A percentile compares a stretch with the other conserved stretches of the same genome.
Conservation (phyloP, 306 rosid genomes). For the Dicorynia guianensis region DNA sequence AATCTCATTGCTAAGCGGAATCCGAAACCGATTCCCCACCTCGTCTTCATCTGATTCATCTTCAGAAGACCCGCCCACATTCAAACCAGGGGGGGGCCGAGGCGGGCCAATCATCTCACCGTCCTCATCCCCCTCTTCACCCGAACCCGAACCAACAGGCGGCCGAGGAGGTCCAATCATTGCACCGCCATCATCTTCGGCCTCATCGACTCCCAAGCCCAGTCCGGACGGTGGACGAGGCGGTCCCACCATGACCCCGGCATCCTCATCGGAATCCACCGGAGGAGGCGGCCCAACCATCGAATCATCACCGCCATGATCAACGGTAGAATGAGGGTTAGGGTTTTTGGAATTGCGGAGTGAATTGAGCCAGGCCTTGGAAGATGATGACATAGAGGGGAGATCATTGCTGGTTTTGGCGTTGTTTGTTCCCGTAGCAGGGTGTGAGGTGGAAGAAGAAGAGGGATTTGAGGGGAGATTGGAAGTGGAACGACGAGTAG, state of each 20-base stretch:
- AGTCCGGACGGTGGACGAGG: slow-evolving; percentile 41
- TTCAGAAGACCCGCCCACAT: slow-evolving; percentile 46
- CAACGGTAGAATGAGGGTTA: slow-evolving; percentile 32
- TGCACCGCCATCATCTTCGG: slow-evolving; percentile 35
- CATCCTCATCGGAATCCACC: slow-evolving; percentile 29
- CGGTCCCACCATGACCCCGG: slow-evolving; percentile 44
- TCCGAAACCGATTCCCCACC: slow-evolving; percentile 59
- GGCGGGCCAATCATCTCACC: slow-evolving; percentile 73
- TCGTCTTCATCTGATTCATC: slow-evolving; percentile 45
- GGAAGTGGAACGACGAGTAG: slow-evolving; percentile 71
- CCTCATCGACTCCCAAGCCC: slow-evolving; percentile 15
- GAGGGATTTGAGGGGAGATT: slow-evolving; percentile 33
- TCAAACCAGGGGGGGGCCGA: slow-evolving; percentile 52
- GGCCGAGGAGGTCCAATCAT: slow-evolving; percentile 77
- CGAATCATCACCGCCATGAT: slow-evolving; percentile 2
- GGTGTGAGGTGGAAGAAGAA: slow-evolving; percentile 38
- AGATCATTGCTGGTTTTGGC: slow-evolving; percentile 30
- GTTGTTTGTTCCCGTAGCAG: not conserved
- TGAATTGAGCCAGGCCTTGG: slow-evolving; percentile 74
- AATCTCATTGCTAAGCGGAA: slow-evolving; percentile 92
- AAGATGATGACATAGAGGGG: slow-evolving; percentile 79
- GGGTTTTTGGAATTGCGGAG: slow-evolving; percentile 63
- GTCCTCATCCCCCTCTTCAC: slow-evolving; percentile 43
- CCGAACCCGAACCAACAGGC: slow-evolving; percentile 15
- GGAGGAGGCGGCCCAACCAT: slow-evolving; percentile 33